Evolutionary conservation across 306 rosid species (phyloP).

Genomic region (Clitoria ternatea): DNA sequence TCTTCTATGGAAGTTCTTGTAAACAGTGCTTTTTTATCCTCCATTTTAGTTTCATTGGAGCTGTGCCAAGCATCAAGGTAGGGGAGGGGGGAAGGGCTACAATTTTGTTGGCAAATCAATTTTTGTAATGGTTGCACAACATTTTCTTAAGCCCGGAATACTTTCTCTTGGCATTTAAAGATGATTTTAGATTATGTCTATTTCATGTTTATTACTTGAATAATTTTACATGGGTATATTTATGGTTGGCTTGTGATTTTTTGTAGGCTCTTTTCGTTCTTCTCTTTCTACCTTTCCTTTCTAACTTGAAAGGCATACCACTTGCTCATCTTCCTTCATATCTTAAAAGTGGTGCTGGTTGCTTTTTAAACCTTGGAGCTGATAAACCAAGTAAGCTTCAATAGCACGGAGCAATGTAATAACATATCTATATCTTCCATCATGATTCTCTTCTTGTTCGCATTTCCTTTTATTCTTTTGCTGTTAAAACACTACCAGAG

Average conservation of each 20-base stretch:
- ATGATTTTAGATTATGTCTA: conserved; percentile 6
- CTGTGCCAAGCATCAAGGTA: background rate
- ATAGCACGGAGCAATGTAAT: background rate
- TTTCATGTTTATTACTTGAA: conserved; percentile 13
- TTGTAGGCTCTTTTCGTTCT: conserved; percentile 75
- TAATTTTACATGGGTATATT: background rate
- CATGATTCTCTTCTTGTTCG: conserved; percentile 4
- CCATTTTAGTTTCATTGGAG: background rate
- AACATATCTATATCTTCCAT: conserved; percentile 5
- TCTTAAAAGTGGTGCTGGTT: conserved; percentile 65
- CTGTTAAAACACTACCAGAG: conserved; percentile 15
- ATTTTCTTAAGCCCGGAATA: background rate
- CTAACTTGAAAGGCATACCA: conserved; percentile 76
- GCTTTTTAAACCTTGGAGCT: conserved; percentile 79
- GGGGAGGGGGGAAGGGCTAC: background rate
- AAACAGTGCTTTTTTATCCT: background rate
- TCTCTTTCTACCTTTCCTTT: conserved; percentile 68
- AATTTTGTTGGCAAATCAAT: background rate
- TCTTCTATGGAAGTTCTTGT: background rate
- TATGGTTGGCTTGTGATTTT: conserved; percentile 14
- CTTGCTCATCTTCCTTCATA: conserved; percentile 67
- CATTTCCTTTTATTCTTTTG: conserved; percentile 10
- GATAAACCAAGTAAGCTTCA: conserved; percentile 42
- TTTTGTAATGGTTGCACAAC: background rate
- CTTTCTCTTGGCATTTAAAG: background rate